Evolutionary conservation across 2,329 filamentous ascomycete species (phyloP).

Genomic region (Exophiala oligosperma): DNA sequence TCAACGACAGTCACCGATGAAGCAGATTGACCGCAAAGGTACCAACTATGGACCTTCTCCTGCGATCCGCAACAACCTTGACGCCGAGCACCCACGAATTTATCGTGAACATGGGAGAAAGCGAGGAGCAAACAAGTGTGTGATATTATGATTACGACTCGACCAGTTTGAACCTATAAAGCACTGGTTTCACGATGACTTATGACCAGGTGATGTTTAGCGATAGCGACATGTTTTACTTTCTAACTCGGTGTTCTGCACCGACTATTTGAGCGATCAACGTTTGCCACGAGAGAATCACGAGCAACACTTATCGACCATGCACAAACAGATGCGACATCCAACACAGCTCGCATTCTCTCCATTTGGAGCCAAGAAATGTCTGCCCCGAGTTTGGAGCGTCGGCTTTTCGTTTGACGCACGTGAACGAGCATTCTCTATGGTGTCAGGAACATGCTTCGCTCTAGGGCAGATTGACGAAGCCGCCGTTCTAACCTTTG

Average conservation of each 20-base stretch:
- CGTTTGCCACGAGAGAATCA: neutral
- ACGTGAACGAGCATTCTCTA: too few relatives aligned
- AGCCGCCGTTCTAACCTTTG: too few relatives aligned
- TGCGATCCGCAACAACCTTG: conserved; percentile 13
- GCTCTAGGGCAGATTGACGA: too few relatives aligned
- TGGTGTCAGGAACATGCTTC: too few relatives aligned
- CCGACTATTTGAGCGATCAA: too few relatives aligned
- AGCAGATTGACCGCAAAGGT: conserved; percentile 31
- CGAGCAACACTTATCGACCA: neutral
- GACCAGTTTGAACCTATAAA: neutral
- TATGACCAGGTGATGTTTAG: conserved; percentile 7
- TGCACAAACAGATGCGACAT: too few relatives aligned
- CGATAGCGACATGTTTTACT: neutral
- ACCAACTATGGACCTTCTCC: conserved; percentile 17
- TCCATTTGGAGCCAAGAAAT: too few relatives aligned
- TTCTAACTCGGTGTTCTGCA: neutral
- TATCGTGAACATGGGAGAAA: conserved; percentile 25
- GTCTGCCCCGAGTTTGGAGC: too few relatives aligned
- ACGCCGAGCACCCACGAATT: conserved; percentile 22
- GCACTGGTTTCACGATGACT: conserved; percentile 8
- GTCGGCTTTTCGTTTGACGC: too few relatives aligned
- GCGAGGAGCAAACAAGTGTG: conserved; percentile 21
- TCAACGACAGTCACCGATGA: conserved; percentile 61
- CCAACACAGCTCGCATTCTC: too few relatives aligned
- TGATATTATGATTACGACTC: conserved; percentile 25